Base-by-base conservation (phyloP, 2,329 filamentous ascomycete genomes). In the Phoma sp. region DNA sequence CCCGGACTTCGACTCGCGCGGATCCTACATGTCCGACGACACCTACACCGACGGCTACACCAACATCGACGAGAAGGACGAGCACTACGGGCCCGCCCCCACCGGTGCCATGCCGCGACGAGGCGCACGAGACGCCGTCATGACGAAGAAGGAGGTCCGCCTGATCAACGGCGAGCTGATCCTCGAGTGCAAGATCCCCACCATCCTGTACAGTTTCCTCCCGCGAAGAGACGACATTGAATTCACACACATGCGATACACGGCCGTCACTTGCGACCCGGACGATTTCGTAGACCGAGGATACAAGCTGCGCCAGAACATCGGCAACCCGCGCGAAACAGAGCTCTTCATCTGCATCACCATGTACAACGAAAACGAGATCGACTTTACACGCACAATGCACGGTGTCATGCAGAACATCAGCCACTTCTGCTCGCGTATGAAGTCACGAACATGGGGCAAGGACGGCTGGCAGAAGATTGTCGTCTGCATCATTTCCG, bases 331-430 rank as follows among this genome's bases (percentile, higher is more conserved):
- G 23, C 87, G 95, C 59, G 93, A 98, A 75, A 98, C 93, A 0
- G 95, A 99, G 76, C 80, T 99, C 7, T 95, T 98, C 74, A 96
- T 99, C 67, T 96, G 93, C 73, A 82, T 99, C 57, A 99, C 95
- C 66, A 98, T 98, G 95, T 98, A 97, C 80, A 99, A 99, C 76
- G 95, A 99, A 77, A 91, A 97, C 76, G 95, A 98, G 72, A 91
- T 96, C 66, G 87, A 92, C 71, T 99, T 99, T 67, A 97, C 95
- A 6, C 87, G 95, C 39, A 99, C 95, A 1, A 98, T 99, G 93
- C 92, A 98, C 74, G 95, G 93, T 49, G 91, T 99, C 51, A 96
- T 99, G 91, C 92, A 96, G 75, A 99, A 99, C 74, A 93, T 99
- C 67, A 87, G 91, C 12, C 95, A 98, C 74, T 97, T 99, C 77